Percentiles rank a stretch among this genome's conserved stretches.
Evolutionary conservation across 2,329 filamentous ascomycete genomes (phyloP).

Genomic region (Cladosporium sp.): DNA sequence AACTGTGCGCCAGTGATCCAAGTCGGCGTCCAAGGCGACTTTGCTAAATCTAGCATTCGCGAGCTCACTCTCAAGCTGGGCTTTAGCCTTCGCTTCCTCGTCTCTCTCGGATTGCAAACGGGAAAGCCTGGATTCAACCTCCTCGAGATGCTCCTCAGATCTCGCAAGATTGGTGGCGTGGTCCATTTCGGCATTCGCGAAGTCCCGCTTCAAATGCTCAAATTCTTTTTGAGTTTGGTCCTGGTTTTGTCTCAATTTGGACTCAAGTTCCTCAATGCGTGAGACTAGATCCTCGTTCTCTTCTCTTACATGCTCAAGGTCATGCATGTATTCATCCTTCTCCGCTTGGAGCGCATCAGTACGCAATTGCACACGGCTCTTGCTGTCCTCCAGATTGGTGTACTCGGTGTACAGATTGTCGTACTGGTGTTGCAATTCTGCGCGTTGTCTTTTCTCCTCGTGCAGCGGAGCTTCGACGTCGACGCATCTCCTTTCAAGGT

Average conservation of each 20-base stretch:
- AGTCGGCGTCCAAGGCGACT: background rate
- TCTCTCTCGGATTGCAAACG: conserved; percentile 7
- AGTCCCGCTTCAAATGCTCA: conserved; percentile 33
- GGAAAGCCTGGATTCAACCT: background rate
- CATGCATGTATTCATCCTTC: conserved; percentile 30
- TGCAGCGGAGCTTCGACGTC: conserved; percentile 50
- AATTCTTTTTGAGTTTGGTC: conserved; percentile 29
- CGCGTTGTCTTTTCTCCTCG: conserved; percentile 35
- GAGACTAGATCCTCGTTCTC: conserved; percentile 38
- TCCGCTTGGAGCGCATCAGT: conserved; percentile 37
- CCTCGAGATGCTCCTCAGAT: conserved; percentile 3
- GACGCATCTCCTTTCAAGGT: conserved; percentile 51
- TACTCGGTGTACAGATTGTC: conserved; percentile 32
- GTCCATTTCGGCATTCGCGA: conserved; percentile 41
- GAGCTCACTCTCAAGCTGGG: conserved; percentile 10
- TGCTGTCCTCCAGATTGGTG: conserved; percentile 32
- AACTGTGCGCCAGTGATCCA: background rate
- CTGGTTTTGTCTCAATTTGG: conserved; percentile 32
- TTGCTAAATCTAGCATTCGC: conserved; percentile 7
- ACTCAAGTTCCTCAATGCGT: conserved; percentile 34
- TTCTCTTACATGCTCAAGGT: conserved; percentile 34
- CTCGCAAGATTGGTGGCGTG: conserved; percentile 37
- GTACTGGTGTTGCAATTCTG: conserved; percentile 31
- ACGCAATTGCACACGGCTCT: conserved; percentile 31
- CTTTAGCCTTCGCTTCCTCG: background rate